Evolutionary conservation across 805 yeast species (phyloP).

Genomic region (Saccharomycopsis synnaedendra): DNA sequence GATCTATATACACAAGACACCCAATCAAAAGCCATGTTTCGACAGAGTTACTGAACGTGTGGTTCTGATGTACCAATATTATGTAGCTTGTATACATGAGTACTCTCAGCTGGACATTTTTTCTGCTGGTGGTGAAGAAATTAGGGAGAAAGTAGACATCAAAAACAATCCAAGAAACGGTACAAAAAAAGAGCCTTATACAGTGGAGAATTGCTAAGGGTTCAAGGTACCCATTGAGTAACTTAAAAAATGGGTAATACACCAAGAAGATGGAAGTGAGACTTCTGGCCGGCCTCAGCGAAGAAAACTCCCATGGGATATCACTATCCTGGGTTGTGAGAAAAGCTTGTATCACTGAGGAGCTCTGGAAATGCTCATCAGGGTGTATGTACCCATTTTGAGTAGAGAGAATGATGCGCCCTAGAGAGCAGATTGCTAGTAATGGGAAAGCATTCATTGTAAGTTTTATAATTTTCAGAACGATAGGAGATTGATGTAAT

Average conservation of each 20-base stretch:
- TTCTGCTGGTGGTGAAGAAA: slow-evolving; percentile 2
- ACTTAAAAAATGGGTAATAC: slow-evolving; percentile 58
- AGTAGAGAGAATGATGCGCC: slow-evolving; percentile 19
- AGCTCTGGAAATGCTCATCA: slow-evolving; percentile 92
- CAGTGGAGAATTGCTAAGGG: slow-evolving; percentile 10
- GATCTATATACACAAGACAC: slow-evolving; percentile 59
- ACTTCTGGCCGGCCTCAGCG: slow-evolving; percentile 54
- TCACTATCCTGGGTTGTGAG: slow-evolving; percentile 20
- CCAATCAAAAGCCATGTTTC: slow-evolving; percentile 42
- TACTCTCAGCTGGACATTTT: slow-evolving; percentile 24
- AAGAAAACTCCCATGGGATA: slow-evolving; percentile 77
- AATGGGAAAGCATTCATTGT: background rate
- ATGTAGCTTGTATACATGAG: slow-evolving; percentile 52
- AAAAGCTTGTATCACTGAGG: slow-evolving; percentile 50
- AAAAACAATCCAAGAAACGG: slow-evolving; percentile 23
- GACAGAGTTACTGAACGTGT: slow-evolving; percentile 78
- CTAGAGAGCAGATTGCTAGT: background rate
- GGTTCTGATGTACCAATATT: slow-evolving; percentile 71
- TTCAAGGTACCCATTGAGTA: background rate
- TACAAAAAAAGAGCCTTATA: slow-evolving; percentile 17
- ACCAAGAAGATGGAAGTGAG: slow-evolving; percentile 52
- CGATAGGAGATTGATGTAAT: no score
- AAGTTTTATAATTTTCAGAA: no score
- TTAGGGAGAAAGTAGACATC: slow-evolving; percentile 18
- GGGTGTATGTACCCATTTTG: slow-evolving; percentile 89